phyloP scores from a whole-genome alignment of 2,329 filamentous ascomycete species.

The Dactylonectria estremocensis region DNA sequence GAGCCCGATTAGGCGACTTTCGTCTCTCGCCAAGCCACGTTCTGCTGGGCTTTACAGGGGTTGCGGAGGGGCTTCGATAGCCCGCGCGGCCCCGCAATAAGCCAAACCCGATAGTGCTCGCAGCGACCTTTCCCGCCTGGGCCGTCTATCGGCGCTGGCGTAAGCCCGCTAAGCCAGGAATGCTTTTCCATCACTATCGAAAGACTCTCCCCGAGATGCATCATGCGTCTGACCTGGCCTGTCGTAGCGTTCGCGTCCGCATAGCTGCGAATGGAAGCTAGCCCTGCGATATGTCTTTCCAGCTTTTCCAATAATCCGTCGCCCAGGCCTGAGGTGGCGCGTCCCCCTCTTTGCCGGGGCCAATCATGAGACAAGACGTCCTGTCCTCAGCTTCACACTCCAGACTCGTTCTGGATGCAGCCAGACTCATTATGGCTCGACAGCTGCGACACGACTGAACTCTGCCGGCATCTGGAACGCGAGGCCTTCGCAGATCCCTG shows the following conservation, averaged over 20 bases:
- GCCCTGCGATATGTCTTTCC: background rate
- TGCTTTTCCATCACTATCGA: slow-evolving; percentile 11
- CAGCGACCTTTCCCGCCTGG: slow-evolving; percentile 5
- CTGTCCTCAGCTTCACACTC: slow-evolving; percentile 6
- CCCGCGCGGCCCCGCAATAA: slow-evolving; percentile 14
- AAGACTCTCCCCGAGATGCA: background rate
- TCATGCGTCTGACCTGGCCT: no score
- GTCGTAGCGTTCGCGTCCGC: no score
- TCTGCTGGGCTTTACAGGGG: background rate
- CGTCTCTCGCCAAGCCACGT: background rate
- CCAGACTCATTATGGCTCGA: background rate
- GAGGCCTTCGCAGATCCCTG: background rate
- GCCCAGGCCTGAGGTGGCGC: background rate
- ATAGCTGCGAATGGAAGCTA: no score
- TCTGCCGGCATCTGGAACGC: background rate
- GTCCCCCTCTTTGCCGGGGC: background rate
- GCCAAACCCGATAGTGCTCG: slow-evolving; percentile 14
- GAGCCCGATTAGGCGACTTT: background rate
- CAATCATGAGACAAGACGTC: background rate
- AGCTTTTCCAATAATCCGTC: background rate
- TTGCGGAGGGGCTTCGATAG: no score
- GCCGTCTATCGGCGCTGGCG: slow-evolving; percentile 4
- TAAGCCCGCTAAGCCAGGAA: slow-evolving; percentile 9
- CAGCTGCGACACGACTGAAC: background rate
- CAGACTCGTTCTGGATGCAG: background rate